These are phyloP conservation scores for Trametes versicolor DNA, from an alignment of 1,284 basidiomycete species.

Conservation along the genomic window DNA sequence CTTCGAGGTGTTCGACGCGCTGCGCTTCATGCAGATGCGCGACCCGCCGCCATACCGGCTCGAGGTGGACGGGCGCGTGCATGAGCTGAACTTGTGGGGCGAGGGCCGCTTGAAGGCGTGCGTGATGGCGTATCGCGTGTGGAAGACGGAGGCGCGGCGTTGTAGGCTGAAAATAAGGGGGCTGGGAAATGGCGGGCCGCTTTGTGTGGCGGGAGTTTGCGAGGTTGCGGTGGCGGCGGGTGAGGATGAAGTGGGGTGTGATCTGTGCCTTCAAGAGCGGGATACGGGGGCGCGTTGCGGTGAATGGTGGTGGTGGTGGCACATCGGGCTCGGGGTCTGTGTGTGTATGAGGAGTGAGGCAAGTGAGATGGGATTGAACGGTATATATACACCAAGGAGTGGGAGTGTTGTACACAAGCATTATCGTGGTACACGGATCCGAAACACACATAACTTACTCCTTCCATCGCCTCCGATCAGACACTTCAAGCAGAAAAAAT, in stretches of 20 bases:
- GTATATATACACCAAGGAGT: slow-evolving; percentile 11
- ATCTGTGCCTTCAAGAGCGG: not conserved
- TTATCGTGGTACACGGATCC: slow-evolving; percentile 7
- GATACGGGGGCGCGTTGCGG: not conserved
- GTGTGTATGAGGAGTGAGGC: not conserved
- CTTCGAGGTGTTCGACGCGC: not conserved
- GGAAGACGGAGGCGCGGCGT: not conserved
- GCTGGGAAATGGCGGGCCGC: not conserved
- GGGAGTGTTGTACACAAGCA: slow-evolving; percentile 18
- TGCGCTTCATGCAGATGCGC: not conserved
- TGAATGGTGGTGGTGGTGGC: not conserved
- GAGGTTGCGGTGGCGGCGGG: not conserved
- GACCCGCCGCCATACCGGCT: not conserved
- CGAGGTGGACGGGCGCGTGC: not conserved
- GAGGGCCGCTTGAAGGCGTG: not conserved
- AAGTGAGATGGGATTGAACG: slow-evolving; percentile 13
- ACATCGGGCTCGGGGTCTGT: not conserved
- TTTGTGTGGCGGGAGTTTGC: not conserved
- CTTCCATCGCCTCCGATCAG: not conserved
- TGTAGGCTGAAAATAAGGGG: not conserved
- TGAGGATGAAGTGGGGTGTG: not conserved
- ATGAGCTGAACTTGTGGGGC: not conserved
- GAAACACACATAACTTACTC: slow-evolving; percentile 20
- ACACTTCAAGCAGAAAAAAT: no score
- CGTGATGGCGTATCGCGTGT: not conserved